These are phyloP conservation scores for Austroboletus niveus DNA, from an alignment of 1,284 basidiomycete genomes.

Conservation along the genomic window DNA sequence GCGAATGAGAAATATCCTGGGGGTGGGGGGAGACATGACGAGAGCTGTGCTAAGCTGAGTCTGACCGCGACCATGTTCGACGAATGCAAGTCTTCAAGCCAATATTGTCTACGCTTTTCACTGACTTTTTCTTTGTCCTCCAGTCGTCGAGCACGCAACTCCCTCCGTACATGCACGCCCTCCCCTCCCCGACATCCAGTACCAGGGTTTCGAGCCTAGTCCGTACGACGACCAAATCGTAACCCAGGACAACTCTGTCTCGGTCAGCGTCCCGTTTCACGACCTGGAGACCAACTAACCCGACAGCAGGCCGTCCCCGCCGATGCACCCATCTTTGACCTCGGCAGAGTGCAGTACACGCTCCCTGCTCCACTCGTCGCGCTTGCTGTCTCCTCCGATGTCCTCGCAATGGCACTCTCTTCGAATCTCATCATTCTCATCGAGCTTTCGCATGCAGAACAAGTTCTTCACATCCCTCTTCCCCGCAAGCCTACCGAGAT, in stretches of 20 bases:
- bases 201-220: constrained; percentile 84
- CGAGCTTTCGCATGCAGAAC: constrained; percentile 79
- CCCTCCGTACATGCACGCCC: constrained; percentile 45
- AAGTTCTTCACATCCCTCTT: constrained; percentile 76
- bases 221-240: constrained; percentile 52
- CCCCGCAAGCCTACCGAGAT: constrained; percentile 70
- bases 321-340: constrained; percentile 73
- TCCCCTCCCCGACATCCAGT: constrained; percentile 62
- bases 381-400: constrained; percentile 82
- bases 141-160: constrained; percentile 84
- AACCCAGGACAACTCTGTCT: constrained; percentile 37
- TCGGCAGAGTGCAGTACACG: constrained; percentile 85
- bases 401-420: constrained; percentile 81
- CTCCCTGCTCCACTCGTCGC: constrained; percentile 79
- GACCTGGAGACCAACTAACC: constrained; percentile 7
- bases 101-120: constrained; percentile 3
- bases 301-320: constrained; percentile 37
- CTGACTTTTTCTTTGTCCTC: background rate
- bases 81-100: constrained; percentile 61
- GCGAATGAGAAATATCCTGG: constrained; percentile 74
- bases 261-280: constrained; percentile 33
- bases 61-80: constrained; percentile 64
- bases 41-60: background rate
- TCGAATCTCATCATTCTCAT: constrained; percentile 81
- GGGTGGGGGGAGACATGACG: constrained; percentile 47